These are phyloP conservation scores for Penicillium cataractarum DNA, from an alignment of 495 filamentous ascomycete species.

Conservation along the genomic window DNA sequence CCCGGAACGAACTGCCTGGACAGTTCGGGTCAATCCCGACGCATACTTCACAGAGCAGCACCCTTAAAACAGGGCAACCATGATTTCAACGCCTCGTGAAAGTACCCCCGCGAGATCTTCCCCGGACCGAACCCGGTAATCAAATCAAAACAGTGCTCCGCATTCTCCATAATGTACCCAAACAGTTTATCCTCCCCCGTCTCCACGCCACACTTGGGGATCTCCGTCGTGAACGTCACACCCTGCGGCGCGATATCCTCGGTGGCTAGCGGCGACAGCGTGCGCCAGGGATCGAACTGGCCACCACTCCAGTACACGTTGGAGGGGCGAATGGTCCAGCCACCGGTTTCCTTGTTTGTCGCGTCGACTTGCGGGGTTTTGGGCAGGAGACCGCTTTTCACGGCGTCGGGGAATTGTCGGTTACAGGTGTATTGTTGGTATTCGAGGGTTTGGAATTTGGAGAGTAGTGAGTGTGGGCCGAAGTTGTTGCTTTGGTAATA, in stretches of 20 bases:
- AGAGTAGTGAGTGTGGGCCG: conserved; percentile 51
- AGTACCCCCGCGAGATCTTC: conserved; percentile 37
- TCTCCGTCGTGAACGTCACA: conserved; percentile 38
- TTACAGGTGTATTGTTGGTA: conserved; percentile 57
- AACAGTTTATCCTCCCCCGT: conserved; percentile 47
- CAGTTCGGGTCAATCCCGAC: not conserved
- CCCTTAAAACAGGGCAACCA: conserved; percentile 51
- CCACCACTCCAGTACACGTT: conserved; percentile 59
- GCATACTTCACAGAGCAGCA: not conserved
- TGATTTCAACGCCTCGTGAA: conserved; percentile 44
- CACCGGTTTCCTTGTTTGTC: conserved; percentile 52
- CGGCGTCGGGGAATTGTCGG: conserved; percentile 54
- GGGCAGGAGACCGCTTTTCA: conserved; percentile 49
- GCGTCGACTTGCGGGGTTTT: conserved; percentile 36
- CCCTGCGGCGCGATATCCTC: conserved; percentile 48
- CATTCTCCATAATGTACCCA: conserved; percentile 51
- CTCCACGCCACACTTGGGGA: conserved; percentile 52
- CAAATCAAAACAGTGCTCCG: conserved; percentile 60
- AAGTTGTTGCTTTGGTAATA: conserved; percentile 58
- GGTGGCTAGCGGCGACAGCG: conserved; percentile 50
- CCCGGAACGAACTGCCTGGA: no score
- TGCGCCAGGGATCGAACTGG: conserved; percentile 63
- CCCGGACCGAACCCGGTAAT: conserved; percentile 32
- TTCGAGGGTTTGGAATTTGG: conserved; percentile 53
- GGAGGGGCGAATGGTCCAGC: conserved; percentile 61